These are phyloP conservation scores for Pouteria glomerata DNA, from an alignment of 148 eudicot species.

Conservation along the genomic window DNA sequence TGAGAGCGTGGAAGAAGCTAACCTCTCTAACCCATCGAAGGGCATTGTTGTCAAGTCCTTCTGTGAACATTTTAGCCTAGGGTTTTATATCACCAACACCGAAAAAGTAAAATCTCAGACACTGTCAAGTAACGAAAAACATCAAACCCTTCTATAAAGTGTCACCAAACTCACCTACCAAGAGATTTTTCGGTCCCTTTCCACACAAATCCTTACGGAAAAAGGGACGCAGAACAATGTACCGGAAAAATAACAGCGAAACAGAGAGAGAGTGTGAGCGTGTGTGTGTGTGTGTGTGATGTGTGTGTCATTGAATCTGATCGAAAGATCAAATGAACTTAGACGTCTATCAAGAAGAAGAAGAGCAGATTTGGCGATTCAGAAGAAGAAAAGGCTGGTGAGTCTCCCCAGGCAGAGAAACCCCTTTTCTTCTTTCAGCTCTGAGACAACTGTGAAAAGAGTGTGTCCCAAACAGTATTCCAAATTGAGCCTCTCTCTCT, in stretches of 20 bases:
- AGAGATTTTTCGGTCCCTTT: too few relatives aligned
- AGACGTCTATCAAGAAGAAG: too few relatives aligned
- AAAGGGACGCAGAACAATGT: constrained; percentile 10
- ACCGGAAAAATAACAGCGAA: too few relatives aligned
- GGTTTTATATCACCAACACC: constrained; percentile 7
- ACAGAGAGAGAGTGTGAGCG: too few relatives aligned
- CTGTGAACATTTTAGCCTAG: constrained; percentile 53
- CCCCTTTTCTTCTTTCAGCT: too few relatives aligned
- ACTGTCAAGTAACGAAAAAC: constrained; percentile 3
- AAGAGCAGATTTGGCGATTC: too few relatives aligned
- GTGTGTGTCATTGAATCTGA: too few relatives aligned
- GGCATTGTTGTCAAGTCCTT: constrained; percentile 66
- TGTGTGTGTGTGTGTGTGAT: too few relatives aligned
- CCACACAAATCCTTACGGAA: neutral
- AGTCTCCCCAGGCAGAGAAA: too few relatives aligned
- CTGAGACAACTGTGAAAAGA: too few relatives aligned
- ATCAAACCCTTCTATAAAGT: neutral
- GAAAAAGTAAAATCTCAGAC: constrained; percentile 12
- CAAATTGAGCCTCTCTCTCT: too few relatives aligned
- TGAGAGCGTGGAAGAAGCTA: neutral
- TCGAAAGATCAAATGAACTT: neutral
- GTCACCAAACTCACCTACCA: neutral
- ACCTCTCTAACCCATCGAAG: constrained; percentile 73
- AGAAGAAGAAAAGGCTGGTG: too few relatives aligned
- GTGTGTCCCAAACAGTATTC: neutral